These are phyloP conservation scores for Penicillium arizonense DNA, from an alignment of 495 filamentous ascomycete species.

Conservation along the genomic window DNA sequence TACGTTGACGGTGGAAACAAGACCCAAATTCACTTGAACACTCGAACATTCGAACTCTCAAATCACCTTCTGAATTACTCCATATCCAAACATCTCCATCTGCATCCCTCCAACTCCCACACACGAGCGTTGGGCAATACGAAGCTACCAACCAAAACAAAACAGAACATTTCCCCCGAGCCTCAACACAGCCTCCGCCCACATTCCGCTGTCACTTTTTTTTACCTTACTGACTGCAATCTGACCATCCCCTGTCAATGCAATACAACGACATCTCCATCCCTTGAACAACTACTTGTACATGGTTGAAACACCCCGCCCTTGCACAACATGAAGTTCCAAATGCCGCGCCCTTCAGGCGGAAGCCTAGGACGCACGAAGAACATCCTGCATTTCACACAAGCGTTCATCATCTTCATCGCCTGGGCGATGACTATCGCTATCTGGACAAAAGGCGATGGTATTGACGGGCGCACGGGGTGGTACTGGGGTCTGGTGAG, in stretches of 20 bases:
- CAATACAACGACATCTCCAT: neutral
- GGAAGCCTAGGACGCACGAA: slow-evolving; percentile 45
- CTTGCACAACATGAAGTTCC: slow-evolving; percentile 35
- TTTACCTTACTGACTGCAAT: neutral
- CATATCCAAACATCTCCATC: too few species aligned
- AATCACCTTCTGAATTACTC: too few species aligned
- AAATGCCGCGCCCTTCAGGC: slow-evolving; percentile 27
- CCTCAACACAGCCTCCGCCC: neutral
- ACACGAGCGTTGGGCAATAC: too few species aligned
- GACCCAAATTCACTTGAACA: too few species aligned
- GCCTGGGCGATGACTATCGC: slow-evolving; percentile 72
- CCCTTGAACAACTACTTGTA: neutral
- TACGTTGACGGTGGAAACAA: neutral
- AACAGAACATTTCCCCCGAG: neutral
- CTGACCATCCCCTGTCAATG: too few species aligned
- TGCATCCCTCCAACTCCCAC: too few species aligned
- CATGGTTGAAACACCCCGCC: slow-evolving; percentile 22
- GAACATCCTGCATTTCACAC: slow-evolving; percentile 50
- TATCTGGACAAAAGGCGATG: slow-evolving; percentile 62
- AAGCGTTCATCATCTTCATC: slow-evolving; percentile 67
- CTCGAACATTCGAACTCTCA: too few species aligned
- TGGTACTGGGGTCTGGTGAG: slow-evolving; percentile 81
- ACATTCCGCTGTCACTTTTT: slow-evolving; percentile 6
- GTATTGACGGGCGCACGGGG: slow-evolving; percentile 65
- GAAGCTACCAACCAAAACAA: neutral